These are phyloP conservation scores for Fistulinella cinereoalba DNA, from an alignment of 1,284 basidiomycete species.

Conservation along the genomic window DNA sequence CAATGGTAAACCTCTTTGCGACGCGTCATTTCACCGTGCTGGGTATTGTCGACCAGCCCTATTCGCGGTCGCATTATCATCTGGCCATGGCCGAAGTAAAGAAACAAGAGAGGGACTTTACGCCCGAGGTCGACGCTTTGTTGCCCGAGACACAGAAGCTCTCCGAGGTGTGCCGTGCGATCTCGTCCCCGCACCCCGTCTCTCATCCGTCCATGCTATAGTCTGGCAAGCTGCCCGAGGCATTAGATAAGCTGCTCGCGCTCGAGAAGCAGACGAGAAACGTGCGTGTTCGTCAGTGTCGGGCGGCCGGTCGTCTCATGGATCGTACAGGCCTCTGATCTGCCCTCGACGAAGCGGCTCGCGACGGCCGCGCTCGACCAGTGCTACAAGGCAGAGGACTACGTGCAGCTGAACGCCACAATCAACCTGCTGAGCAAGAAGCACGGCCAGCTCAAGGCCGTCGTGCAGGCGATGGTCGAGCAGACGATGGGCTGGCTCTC, in stretches of 20 bases:
- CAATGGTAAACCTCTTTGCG: constrained; percentile 43
- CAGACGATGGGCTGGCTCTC: constrained; percentile 78
- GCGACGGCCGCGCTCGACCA: constrained; percentile 73
- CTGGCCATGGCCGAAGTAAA: constrained; percentile 70
- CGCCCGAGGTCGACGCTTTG: constrained; percentile 63
- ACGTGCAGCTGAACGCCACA: constrained; percentile 69
- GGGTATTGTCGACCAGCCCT: constrained; percentile 35
- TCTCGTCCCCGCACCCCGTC: background rate
- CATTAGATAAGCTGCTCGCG: constrained; percentile 84
- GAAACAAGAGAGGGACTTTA: constrained; percentile 78
- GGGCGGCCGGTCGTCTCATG: constrained; percentile 11
- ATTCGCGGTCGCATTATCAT: constrained; percentile 34
- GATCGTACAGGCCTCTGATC: constrained; percentile 78
- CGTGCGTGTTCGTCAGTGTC: constrained; percentile 45
- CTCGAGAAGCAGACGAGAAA: constrained; percentile 98
- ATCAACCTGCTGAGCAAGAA: constrained; percentile 86
- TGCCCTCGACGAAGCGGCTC: constrained; percentile 85
- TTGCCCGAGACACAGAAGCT: constrained; percentile 55
- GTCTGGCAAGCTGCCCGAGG: constrained; percentile 79
- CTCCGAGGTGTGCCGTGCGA: constrained; percentile 46
- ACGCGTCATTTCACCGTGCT: constrained; percentile 64
- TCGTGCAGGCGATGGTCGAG: constrained; percentile 89
- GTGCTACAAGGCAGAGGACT: constrained; percentile 71
- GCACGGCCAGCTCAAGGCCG: constrained; percentile 94
- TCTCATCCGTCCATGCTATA: constrained; percentile 29